Evolutionary conservation across 1,284 basidiomycete genomes (phyloP), one percentile per base, ranked within the genome.

Genomic region (Ganoderma multipileum): DNA sequence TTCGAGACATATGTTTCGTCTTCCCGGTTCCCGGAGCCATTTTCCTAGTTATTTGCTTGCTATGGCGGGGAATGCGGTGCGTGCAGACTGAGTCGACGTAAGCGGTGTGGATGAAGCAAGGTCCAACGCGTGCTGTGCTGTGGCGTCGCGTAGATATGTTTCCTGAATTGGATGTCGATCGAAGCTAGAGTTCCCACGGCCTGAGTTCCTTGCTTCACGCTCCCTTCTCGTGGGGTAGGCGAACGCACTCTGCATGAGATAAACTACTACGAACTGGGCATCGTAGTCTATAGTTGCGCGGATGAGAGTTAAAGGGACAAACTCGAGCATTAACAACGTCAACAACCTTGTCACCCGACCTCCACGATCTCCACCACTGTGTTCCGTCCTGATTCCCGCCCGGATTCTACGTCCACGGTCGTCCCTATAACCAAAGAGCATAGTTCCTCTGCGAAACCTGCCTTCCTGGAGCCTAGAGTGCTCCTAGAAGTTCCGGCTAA

Each of bases 1-100:
- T 63, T 11, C 50, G 44, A 41, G 50, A 63, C 30, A 39, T 54
- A 9, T 26, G 62, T 42, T 54, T 63, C 11, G 33, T 47, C 50
- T 63, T 54, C 28, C 61, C 57, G 14, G 52, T 55, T 9, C 30
- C 30, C 12, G 52, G 52, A 1, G 52, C 52, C 52, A 55, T 55
- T 8, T 28, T 47, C 42, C 42, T 14, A 50, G 50, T 30, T 3
- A 11, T 55, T 55, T 28, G 16, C 52, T 7, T 4, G 2, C 28
- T 33, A 18, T 16, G 18, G 16, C 2, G 9, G 18, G 3, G 52
- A 14, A 28, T 52, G 16, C 28, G 12, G 11, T 0, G 9, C 5
- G 23, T 42, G 41, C 41, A 20, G 18, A 3, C 12, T 6, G 7
- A 7, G 28, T 30, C 18, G 16, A 55, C 12, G 26, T 12, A 30